Evolutionary conservation across 441 rosid species (phyloP).

Genomic region (Erodium moschatum): DNA sequence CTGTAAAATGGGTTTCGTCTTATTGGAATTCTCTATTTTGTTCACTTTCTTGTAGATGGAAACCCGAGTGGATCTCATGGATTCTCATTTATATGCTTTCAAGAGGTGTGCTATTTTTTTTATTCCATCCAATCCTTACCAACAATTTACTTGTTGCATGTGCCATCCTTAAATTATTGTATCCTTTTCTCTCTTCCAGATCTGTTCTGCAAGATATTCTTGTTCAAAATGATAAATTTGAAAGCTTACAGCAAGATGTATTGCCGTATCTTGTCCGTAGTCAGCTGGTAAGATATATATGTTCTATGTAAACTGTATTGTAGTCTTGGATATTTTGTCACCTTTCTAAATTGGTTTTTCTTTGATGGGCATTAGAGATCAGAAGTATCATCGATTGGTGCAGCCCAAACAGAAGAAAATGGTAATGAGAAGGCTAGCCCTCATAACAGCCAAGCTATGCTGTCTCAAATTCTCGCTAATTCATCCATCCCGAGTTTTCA

Average conservation of each 20-base stretch:
- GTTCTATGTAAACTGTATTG: conserved; percentile 18
- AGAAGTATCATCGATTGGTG: conserved; percentile 39
- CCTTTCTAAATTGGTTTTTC: conserved; percentile 18
- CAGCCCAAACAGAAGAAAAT: conserved; percentile 55
- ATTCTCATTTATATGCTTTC: conserved; percentile 91
- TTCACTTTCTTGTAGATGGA: conserved; percentile 54
- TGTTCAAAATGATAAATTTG: conserved; percentile 53
- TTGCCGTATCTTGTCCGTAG: conserved; percentile 85
- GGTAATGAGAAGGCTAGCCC: conserved; percentile 45
- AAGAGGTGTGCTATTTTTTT: conserved; percentile 49
- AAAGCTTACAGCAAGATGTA: conserved; percentile 70
- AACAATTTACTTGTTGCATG: background rate
- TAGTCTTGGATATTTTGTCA: background rate
- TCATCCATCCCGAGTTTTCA: conserved; percentile 68
- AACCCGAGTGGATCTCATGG: conserved; percentile 80
- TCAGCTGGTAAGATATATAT: conserved; percentile 68
- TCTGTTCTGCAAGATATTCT: conserved; percentile 67
- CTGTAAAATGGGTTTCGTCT: background rate
- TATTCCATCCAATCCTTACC: conserved; percentile 5
- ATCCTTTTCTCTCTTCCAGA: conserved; percentile 32
- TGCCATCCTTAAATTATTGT: conserved; percentile 13
- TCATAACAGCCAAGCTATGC: conserved; percentile 40
- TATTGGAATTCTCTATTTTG: conserved; percentile 18
- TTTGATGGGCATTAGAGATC: conserved; percentile 42
- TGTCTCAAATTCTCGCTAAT: conserved; percentile 60